Evolutionary conservation across 2,329 filamentous ascomycete species (phyloP), one percentile per base, ranked within the genome.

Genomic region (Hortaea werneckii): DNA sequence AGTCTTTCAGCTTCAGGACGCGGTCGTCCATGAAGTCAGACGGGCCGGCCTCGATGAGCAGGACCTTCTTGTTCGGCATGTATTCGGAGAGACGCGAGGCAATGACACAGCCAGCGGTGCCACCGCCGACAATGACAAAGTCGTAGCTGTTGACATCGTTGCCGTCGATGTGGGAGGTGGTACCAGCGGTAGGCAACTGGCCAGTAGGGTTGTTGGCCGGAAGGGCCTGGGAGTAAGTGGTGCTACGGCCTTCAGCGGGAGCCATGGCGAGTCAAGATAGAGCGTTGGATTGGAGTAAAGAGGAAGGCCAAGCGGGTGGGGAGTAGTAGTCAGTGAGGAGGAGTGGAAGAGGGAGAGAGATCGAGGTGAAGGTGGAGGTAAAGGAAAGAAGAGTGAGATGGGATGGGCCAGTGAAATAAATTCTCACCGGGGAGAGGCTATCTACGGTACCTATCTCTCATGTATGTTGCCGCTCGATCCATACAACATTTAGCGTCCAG

Each of bases 11-110:
- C 58, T 90, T 81, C 42, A 94, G 76, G 40, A 94, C 88, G 46
- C 86, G 80, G 66, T 92, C 83, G 66, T 94, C 85, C 73, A 85
- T 85, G 68, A 82, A 92, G 67, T 94, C 88, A 63, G 85, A 90
- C 45, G 88, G 88, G 40, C 88, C 88, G 54, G 82, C 88, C 72
- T 95, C 88, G 65, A 95, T 85, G 59, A 94, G 67, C 47, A 95
- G 78, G 47, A 90, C 78, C 55, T 78, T 82, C 70, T 86, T 88
- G 66, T 86, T 75, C 42, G 88, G 88, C 38, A 94, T 75, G 65
- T 94, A 92, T 66, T 87, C 79, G 29, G 87, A 81, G 50, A 94
- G 76, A 43, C 87, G 80, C 44, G 83, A 81, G 45, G 85, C 87
- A 58, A 92, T 78, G 50, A 92, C 86, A 70, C 86, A 92, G 66